phyloP scores from a whole-genome alignment of 2,329 filamentous ascomycete genomes.

The Paraphoma chrysanthemicola region DNA sequence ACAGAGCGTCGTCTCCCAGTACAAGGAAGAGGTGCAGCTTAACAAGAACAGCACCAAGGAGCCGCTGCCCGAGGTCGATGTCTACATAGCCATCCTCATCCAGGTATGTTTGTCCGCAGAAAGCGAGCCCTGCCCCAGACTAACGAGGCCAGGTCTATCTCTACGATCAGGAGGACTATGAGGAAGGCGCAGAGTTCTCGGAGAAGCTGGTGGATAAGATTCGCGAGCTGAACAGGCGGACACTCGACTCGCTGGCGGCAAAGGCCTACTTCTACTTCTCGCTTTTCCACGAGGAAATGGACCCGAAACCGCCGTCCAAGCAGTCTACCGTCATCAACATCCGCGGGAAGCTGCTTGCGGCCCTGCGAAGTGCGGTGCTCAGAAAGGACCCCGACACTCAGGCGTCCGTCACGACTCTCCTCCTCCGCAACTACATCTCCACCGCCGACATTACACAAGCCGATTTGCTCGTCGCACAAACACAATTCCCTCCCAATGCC shows the following conservation, averaged over 20 bases:
- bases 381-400: constrained; percentile 98
- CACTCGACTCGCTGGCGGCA: constrained; percentile 89
- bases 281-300: constrained; percentile 90
- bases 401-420: constrained; percentile 90
- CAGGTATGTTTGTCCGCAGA: constrained; percentile 39
- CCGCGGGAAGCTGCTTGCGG: constrained; percentile 83
- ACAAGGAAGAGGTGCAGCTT: constrained; percentile 70
- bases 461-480: constrained; percentile 93
- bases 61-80: constrained; percentile 82
- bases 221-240: constrained; percentile 88
- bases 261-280: constrained; percentile 99
- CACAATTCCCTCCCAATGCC: constrained; percentile 90
- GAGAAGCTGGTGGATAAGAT: constrained; percentile 82
- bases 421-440: constrained; percentile 93
- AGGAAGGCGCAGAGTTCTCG: constrained; percentile 85
- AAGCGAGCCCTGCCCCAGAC: not conserved
- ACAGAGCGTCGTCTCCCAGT: constrained; percentile 55
- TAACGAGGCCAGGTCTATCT: constrained; percentile 74
- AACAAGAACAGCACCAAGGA: constrained; percentile 74
- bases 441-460: constrained; percentile 98
- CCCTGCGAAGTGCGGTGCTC: constrained; percentile 91
- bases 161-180: constrained; percentile 81
- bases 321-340: constrained; percentile 87
- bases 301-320: constrained; percentile 85
- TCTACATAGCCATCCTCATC: constrained; percentile 82